phyloP scores from a whole-genome alignment of 306 rosid species.

The Acacia acuminata region DNA sequence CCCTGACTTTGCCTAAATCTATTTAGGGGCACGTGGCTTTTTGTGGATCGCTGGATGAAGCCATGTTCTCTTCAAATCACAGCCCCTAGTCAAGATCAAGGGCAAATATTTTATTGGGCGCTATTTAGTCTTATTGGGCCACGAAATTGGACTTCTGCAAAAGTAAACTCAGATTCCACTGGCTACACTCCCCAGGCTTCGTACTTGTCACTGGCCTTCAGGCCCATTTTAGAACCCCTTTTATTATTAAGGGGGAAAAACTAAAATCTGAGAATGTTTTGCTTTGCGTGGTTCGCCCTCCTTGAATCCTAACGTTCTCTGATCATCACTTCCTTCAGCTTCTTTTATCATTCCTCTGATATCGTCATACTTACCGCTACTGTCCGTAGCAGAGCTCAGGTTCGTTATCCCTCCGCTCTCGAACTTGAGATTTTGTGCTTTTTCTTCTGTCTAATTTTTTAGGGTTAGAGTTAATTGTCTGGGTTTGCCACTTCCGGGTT shows the following conservation, averaged over 20 bases:
- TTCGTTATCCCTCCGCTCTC: not conserved
- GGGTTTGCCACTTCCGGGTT: not conserved
- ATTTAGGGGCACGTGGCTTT: not conserved
- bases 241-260: not conserved
- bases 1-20: no score
- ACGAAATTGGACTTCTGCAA: not conserved
- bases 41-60: not conserved
- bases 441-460: not conserved
- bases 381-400: constrained; percentile 16
- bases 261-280: not conserved
- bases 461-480: constrained; percentile 26
- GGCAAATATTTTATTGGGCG: not conserved
- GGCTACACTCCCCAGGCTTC: not conserved
- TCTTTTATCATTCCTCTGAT: not conserved
- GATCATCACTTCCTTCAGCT: not conserved
- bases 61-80: no score
- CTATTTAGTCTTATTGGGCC: not conserved
- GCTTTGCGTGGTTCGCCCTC: not conserved
- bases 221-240: not conserved
- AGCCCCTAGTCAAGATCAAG: not conserved
- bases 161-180: not conserved
- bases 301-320: not conserved
- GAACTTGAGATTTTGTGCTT: not conserved
- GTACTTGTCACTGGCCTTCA: not conserved
- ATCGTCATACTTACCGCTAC: not conserved